Conservation (phyloP, 208 protist species). For the Leishmania martiniquensis region DNA sequence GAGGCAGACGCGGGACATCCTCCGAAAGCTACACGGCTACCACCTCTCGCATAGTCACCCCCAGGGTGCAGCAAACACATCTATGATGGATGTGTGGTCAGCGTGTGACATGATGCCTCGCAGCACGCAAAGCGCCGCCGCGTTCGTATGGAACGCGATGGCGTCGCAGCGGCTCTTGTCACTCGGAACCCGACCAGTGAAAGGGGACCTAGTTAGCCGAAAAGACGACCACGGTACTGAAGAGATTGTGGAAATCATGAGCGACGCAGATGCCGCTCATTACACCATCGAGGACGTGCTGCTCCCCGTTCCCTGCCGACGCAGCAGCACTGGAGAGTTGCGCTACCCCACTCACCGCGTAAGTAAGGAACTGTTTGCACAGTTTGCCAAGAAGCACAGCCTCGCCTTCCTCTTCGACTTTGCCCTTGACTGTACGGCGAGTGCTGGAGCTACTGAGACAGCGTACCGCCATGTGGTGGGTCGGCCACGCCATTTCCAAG, state of each 20-base stretch:
- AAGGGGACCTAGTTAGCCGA: slow-evolving; percentile 63
- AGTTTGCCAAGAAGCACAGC: slow-evolving; percentile 44
- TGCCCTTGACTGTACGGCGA: background rate
- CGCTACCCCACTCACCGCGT: slow-evolving; percentile 28
- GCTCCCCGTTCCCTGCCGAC: slow-evolving; percentile 65
- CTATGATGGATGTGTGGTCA: slow-evolving; percentile 42
- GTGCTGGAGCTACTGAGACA: background rate
- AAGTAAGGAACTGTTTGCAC: slow-evolving; percentile 25
- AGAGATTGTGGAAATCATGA: slow-evolving; percentile 31
- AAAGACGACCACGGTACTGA: slow-evolving; percentile 4
- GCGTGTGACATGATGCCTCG: slow-evolving; percentile 18
- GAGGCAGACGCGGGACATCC: slow-evolving; percentile 24
- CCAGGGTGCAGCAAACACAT: background rate
- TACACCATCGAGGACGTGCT: slow-evolving; percentile 75
- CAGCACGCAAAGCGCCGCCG: slow-evolving; percentile 41
- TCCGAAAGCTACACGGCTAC: slow-evolving; percentile 39
- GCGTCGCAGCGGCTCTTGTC: slow-evolving; percentile 69
- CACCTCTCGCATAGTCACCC: slow-evolving; percentile 15
- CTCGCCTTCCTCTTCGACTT: slow-evolving; percentile 47
- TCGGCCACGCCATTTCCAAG: slow-evolving; percentile 52
- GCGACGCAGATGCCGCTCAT: slow-evolving; percentile 25
- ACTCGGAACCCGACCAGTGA: slow-evolving; percentile 40
- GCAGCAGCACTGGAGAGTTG: background rate
- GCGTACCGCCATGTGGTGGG: slow-evolving; percentile 58
- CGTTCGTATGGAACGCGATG: slow-evolving; percentile 90